Conservation (phyloP, 148 eudicot genomes). For the Drosera capensis region DNA sequence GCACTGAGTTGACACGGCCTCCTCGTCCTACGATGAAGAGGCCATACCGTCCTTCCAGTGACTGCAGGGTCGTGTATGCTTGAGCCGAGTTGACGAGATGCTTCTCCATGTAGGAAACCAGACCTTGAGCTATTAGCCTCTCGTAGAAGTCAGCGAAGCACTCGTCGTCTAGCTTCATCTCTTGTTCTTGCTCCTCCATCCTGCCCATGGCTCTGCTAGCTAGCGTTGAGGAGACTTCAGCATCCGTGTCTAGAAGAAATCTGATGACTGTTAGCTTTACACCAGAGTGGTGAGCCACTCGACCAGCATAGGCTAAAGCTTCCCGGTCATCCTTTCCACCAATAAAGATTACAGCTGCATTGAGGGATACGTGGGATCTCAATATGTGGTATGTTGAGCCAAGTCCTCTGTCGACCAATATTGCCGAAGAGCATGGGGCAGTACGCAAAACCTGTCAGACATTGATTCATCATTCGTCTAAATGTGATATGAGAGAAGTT, state of each 20-base stretch:
- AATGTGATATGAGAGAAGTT: too few relatives aligned
- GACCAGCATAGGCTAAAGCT: slow-evolving; percentile 61
- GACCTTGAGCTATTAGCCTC: slow-evolving; percentile 55
- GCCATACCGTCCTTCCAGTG: slow-evolving; percentile 62
- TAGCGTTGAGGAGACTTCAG: slow-evolving; percentile 22
- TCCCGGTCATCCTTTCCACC: slow-evolving; percentile 95
- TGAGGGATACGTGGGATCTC: slow-evolving; percentile 19
- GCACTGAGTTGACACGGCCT: slow-evolving; percentile 62
- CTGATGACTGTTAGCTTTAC: slow-evolving; percentile 74
- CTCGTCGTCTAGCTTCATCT: slow-evolving; percentile 80
- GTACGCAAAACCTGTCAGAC: slow-evolving; percentile 44
- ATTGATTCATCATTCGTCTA: too few relatives aligned
- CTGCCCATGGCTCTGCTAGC: slow-evolving; percentile 20
- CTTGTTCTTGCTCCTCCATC: slow-evolving; percentile 47
- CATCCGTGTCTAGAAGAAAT: slow-evolving; percentile 46
- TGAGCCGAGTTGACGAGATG: slow-evolving; percentile 70
- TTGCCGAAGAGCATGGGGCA: slow-evolving; percentile 82
- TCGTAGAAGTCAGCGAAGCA: slow-evolving; percentile 78
- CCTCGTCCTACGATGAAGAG: slow-evolving; percentile 82
- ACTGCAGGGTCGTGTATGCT: slow-evolving; percentile 53
- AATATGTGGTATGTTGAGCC: slow-evolving; percentile 37
- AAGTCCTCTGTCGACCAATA: slow-evolving; percentile 77
- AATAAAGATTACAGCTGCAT: slow-evolving; percentile 64
- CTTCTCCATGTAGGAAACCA: slow-evolving; percentile 72
- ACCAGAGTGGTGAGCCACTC: slow-evolving; percentile 56